Evolutionary conservation across 257 asterid species (phyloP).

Genomic region (Ophiorrhiza pumila): DNA sequence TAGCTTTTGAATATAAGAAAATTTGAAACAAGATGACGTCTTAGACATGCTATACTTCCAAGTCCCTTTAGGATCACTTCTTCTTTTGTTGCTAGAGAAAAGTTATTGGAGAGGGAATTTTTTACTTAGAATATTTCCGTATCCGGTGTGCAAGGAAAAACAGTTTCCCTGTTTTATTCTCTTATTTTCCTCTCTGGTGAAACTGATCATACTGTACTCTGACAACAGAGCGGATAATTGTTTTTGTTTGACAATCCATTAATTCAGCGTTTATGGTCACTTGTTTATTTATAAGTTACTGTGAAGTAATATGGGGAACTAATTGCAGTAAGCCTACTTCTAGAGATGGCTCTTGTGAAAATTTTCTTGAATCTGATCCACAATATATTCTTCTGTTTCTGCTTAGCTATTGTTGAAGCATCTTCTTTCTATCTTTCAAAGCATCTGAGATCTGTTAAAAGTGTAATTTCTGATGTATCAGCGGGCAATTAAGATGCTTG

Average conservation of each 20-base stretch:
- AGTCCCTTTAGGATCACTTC: not conserved
- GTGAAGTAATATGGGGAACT: not conserved
- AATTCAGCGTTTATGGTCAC: no score
- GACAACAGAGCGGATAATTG: no score
- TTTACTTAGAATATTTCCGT: not conserved
- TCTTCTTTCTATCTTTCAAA: not conserved
- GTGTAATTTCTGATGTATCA: not conserved
- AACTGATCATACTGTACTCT: not conserved
- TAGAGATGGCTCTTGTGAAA: not conserved
- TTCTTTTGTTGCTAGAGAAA: not conserved
- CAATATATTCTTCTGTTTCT: not conserved
- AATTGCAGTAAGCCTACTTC: not conserved
- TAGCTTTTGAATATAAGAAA: not conserved
- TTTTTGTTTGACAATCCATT: not conserved
- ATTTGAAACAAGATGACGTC: not conserved
- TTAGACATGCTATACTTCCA: not conserved
- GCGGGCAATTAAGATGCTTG: not conserved
- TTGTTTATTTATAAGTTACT: no score
- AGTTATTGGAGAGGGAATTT: not conserved
- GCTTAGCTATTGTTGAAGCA: not conserved
- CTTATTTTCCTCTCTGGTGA: not conserved
- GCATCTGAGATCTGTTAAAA: not conserved
- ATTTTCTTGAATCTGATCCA: not conserved
- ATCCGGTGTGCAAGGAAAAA: not conserved
- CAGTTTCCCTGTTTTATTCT: not conserved